Evolutionary conservation across 164 flowering plant genomes (phyloP), one percentile per base, ranked within the genome.

Genomic region (Vitis labrusca): DNA sequence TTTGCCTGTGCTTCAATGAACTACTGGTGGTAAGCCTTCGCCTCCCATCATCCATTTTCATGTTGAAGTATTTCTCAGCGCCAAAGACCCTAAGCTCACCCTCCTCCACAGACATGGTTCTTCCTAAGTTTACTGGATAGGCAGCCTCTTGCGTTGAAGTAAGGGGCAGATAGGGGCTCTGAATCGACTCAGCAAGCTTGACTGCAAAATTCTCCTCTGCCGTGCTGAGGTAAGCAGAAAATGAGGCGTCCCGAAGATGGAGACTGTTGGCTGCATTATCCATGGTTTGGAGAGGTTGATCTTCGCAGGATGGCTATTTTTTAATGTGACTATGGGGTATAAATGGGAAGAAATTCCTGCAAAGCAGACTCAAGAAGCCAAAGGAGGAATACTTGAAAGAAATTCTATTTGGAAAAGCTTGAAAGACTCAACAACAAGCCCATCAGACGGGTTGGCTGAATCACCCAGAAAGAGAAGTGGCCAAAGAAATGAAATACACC

Each of bases 1-100:
- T 68, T 15, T 50, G 17, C 37, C 54, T 63, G 11, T 10, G 5
- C 3, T 37, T 69, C 1, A 62, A 11, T 14, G 23, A 60, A 32
- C 48, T 27, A 32, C 15, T 10, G 8, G 66, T 61, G 9, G 59
- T n/a, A 8, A 48, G 10, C 55, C 11, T 32, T 17, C 63, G 61
- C 51, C 62, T 61, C 5, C 69, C 68, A 51, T 60, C 74, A 13
- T 75, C 85, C 51, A 82, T 44, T 13, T 61, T 74, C 81, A 73
- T 75, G 70, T 71, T 79, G 81, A 82, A 88, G 79, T 88, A 85
- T 50, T 68, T 85, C 50, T 88, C 89, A 14, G 91, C 91, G 11
- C 78, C 82, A 68, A 85, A 88, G 11, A 88, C 80, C 2, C 75
- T 66, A 19, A 84, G 74, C 65, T 83, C 88, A 16, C 73, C 81